Percentiles rank a stretch among this genome's conserved stretches.
Evolutionary conservation across 768 basidiomycete species (phyloP).

Genomic region (Leccinum disarticulatum): DNA sequence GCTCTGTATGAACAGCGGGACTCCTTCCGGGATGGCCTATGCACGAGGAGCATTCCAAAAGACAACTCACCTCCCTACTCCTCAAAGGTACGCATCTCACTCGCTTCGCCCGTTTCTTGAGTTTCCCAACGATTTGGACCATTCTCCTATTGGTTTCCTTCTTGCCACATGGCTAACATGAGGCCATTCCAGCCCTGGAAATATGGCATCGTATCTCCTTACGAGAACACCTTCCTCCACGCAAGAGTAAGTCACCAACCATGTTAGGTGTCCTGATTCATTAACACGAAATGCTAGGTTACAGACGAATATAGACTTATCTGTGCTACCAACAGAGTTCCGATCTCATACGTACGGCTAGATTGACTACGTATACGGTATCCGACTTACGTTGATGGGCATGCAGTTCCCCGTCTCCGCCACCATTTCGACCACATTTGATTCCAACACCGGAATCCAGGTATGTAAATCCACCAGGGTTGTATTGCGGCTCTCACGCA

Average conservation of each 20-base stretch:
- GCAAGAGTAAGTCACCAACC: slow-evolving; percentile 20
- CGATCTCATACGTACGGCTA: slow-evolving; percentile 20
- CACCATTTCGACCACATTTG: slow-evolving; percentile 17
- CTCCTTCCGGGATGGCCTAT: slow-evolving; percentile 5
- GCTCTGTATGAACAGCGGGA: slow-evolving; percentile 5
- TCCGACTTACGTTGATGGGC: not conserved
- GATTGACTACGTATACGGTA: not conserved
- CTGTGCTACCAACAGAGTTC: slow-evolving; percentile 26
- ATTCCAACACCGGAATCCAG: slow-evolving; percentile 36
- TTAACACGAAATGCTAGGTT: slow-evolving; percentile 5
- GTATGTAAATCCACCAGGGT: slow-evolving; percentile 10
- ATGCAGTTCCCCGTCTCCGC: slow-evolving; percentile 20
- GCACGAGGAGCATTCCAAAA: slow-evolving; percentile 12
- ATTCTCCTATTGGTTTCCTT: not conserved
- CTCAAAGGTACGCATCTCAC: slow-evolving; percentile 26
- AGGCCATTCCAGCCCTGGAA: slow-evolving; percentile 32
- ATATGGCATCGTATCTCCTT: slow-evolving; percentile 31
- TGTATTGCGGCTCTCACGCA: slow-evolving; percentile 8
- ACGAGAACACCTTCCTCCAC: slow-evolving; percentile 14
- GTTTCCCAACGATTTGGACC: not conserved
- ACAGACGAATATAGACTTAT: slow-evolving; percentile 9
- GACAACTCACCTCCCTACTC: slow-evolving; percentile 30
- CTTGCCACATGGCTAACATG: slow-evolving; percentile 12
- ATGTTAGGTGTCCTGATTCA: not conserved
- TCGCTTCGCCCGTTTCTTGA: not conserved